A percentile compares a stretch with the other conserved stretches of the same genome.
These are phyloP conservation scores for Phalaenopsis equestris DNA, from an alignment of 106 monocot species.

Conservation along the genomic window DNA sequence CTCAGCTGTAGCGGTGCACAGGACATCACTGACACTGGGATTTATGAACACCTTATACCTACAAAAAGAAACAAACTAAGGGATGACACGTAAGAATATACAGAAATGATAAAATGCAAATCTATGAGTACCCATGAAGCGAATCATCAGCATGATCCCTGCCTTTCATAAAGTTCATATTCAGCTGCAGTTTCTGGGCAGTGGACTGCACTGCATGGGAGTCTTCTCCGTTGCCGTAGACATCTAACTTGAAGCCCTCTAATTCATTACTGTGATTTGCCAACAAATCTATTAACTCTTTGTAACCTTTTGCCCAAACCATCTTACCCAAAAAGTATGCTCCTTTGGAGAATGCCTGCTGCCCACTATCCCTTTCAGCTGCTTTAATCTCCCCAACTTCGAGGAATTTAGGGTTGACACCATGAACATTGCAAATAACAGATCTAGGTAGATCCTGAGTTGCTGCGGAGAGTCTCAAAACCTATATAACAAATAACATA, in stretches of 20 bases:
- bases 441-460: constrained; percentile 97
- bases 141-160: constrained; percentile 98
- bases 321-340: constrained; percentile 98
- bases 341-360: constrained; percentile 75
- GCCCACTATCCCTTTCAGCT: constrained; percentile 53
- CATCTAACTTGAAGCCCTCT: constrained; percentile 69
- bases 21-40: constrained; percentile 91
- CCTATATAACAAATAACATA: constrained; percentile 32
- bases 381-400: constrained; percentile 74
- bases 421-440: constrained; percentile 91
- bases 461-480: constrained; percentile 93
- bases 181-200: constrained; percentile 70
- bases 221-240: constrained; percentile 97
- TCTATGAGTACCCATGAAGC: constrained; percentile 57
- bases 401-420: constrained; percentile 95
- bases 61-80: constrained; percentile 6
- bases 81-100: not conserved
- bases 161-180: constrained; percentile 85
- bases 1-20: constrained; percentile 98
- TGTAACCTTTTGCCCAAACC: constrained; percentile 99
- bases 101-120: not conserved
- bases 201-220: constrained; percentile 78
- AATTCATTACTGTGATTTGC: constrained; percentile 77
- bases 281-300: constrained; percentile 78
- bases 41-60: constrained; percentile 98